These are phyloP conservation scores for Pleurotus giganteus DNA, from an alignment of 768 basidiomycete species.

Conservation along the genomic window DNA sequence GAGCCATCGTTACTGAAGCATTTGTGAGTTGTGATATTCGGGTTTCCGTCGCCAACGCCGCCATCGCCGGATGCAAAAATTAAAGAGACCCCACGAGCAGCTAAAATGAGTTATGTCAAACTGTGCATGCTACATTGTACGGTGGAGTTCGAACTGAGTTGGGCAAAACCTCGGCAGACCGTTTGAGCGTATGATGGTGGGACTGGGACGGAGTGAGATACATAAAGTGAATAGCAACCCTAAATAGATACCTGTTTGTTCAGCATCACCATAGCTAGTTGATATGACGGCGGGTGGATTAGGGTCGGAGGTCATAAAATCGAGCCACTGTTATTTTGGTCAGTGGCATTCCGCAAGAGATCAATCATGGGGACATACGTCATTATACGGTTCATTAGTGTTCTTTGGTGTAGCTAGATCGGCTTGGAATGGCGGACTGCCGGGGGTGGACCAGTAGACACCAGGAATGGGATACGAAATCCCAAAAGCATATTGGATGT, in stretches of 20 bases:
- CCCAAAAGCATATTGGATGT: slow-evolving; percentile 67
- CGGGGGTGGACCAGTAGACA: slow-evolving; percentile 62
- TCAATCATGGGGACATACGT: slow-evolving; percentile 13
- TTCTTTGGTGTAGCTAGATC: slow-evolving; percentile 37
- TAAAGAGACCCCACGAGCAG: slow-evolving; percentile 63
- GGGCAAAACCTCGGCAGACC: slow-evolving; percentile 60
- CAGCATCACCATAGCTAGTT: slow-evolving; percentile 71
- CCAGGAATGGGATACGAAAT: slow-evolving; percentile 57
- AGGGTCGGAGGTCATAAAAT: slow-evolving; percentile 47
- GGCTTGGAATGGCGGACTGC: slow-evolving; percentile 56
- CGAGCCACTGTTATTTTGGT: slow-evolving; percentile 42
- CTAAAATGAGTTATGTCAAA: slow-evolving; percentile 24
- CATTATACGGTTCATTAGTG: slow-evolving; percentile 32
- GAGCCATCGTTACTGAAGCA: slow-evolving; percentile 61
- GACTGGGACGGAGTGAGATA: slow-evolving; percentile 32
- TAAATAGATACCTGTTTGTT: slow-evolving; percentile 54
- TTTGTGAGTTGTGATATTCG: slow-evolving; percentile 46
- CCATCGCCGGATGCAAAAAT: slow-evolving; percentile 65
- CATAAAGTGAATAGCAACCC: background rate
- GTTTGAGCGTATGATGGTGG: slow-evolving; percentile 57
- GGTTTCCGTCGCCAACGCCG: slow-evolving; percentile 65
- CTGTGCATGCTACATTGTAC: background rate
- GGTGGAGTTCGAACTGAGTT: slow-evolving; percentile 43
- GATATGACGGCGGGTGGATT: slow-evolving; percentile 60
- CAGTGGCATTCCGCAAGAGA: background rate